A percentile compares a stretch with the other conserved stretches of the same genome.
Evolutionary conservation across 306 rosid species (phyloP).

Genomic region (Bauhinia variegata): DNA sequence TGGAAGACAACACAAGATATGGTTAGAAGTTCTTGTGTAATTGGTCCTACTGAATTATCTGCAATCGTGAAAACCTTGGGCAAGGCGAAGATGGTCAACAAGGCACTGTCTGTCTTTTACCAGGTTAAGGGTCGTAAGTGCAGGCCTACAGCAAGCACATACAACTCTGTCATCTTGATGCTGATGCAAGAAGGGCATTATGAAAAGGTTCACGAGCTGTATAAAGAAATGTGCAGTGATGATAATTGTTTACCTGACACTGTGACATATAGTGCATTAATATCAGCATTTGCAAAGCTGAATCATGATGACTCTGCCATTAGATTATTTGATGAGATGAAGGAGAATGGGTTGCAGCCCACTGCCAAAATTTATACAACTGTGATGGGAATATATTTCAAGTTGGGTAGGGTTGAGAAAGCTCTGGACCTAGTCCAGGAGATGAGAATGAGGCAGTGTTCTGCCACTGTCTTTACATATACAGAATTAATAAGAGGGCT

Average conservation of each 20-base stretch:
- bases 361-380: constrained; percentile 77
- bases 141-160: constrained; percentile 60
- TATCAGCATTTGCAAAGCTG: constrained; percentile 70
- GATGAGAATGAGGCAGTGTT: constrained; percentile 72
- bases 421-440: constrained; percentile 66
- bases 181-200: constrained; percentile 86
- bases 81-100: constrained; percentile 82
- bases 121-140: constrained; percentile 83
- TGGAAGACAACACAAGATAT: constrained; percentile 86
- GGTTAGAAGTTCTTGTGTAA: constrained; percentile 58
- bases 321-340: constrained; percentile 83
- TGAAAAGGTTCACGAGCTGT: constrained; percentile 86
- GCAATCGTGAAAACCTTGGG: constrained; percentile 75
- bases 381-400: constrained; percentile 67
- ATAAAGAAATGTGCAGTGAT: constrained; percentile 83
- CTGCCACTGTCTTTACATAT: constrained; percentile 76
- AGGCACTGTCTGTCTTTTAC: constrained; percentile 74
- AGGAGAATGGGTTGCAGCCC: constrained; percentile 83
- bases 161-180: constrained; percentile 79
- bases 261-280: constrained; percentile 73
- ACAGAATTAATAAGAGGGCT: constrained; percentile 87
- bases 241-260: constrained; percentile 79
- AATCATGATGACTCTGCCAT: constrained; percentile 72
- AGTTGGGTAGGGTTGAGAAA: constrained; percentile 65
- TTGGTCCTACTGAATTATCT: constrained; percentile 67